Conservation (phyloP, 2,329 filamentous ascomycete genomes). For the Fusarium marasasianum region DNA sequence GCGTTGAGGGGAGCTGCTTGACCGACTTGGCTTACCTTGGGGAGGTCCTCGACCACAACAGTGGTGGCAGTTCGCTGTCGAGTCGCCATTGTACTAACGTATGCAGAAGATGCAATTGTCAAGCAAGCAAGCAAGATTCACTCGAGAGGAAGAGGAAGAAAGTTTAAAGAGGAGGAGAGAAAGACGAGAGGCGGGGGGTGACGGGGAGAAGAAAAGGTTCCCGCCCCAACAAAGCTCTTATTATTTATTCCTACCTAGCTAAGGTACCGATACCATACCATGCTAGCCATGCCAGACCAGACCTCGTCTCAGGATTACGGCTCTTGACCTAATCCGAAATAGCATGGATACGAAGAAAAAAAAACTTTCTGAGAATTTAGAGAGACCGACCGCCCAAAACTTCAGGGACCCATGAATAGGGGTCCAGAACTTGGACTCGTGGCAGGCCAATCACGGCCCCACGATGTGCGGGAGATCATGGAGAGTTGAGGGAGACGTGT, state of each 20-base stretch:
- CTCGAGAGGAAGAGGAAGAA: background rate
- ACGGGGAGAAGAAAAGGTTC: background rate
- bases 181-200: background rate
- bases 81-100: slow-evolving; percentile 33
- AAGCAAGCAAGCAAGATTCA: background rate
- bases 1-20: background rate
- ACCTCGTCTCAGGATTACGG: slow-evolving; percentile 14
- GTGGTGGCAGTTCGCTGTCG: slow-evolving; percentile 41
- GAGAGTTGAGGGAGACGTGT: slow-evolving; percentile 27
- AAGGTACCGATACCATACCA: background rate
- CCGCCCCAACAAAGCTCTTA: slow-evolving; percentile 14
- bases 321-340: slow-evolving; percentile 37
- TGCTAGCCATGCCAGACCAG: background rate
- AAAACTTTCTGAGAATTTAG: background rate
- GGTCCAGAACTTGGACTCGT: slow-evolving; percentile 33
- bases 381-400: slow-evolving; percentile 1
- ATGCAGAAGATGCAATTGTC: background rate
- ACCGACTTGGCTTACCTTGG: slow-evolving; percentile 24
- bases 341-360: slow-evolving; percentile 24
- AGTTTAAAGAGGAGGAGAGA: background rate
- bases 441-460: slow-evolving; percentile 31
- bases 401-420: slow-evolving; percentile 32
- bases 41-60: slow-evolving; percentile 28
- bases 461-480: slow-evolving; percentile 40
- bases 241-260: slow-evolving; percentile 13